Base-by-base conservation (phyloP, 2,329 filamentous ascomycete genomes). In the Beauveria bassiana region DNA sequence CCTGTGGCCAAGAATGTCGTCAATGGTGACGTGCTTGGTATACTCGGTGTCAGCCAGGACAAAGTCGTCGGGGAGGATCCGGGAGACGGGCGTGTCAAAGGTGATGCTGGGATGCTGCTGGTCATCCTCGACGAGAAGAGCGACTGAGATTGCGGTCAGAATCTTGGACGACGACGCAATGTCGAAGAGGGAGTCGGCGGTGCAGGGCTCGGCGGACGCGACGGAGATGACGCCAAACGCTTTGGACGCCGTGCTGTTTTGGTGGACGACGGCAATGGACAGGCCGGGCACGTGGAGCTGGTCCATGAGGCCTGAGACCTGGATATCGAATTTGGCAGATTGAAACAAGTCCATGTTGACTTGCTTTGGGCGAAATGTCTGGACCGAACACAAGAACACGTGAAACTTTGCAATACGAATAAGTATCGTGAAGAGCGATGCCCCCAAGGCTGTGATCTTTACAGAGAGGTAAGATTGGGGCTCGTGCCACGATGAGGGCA, bases 141-240 rank as follows among this genome's bases (percentile, higher is more conserved):
- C 59, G 45, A 61, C 52, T 6, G 59, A 38, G 18, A 42, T 20
- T 4, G 59, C 59, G 20, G 59, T 61, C n/a, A 56, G 20, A 20
- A 53, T 47, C 51, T 61, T 61, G 59, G 52, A 56, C n/a, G 51
- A 55, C 18, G 59, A 61, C 3, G 59, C 59, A 43, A 61, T 56
- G 34, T 61, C 59, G 14, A 61, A 61, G 42, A 61, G 51, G 8
- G 59, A 49, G 53, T 50, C 43, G 20, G 14, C 20, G 16, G 51
- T 50, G 24, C 59, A 61, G n/a, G 50, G 42, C 18, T 16, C 22
- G 10, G 9, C 7, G 4, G 59, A 54, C n/a, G 31, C 34, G 12
- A 56, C 28, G 18, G 51, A 55, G 38, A 45, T 22, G 18, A 61
- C 38, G 18, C 61, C 61, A 20, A 47, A 62, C 6, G 45, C 14